These are phyloP conservation scores for Lepiota venenata DNA, from an alignment of 768 basidiomycete species.

Conservation along the genomic window DNA sequence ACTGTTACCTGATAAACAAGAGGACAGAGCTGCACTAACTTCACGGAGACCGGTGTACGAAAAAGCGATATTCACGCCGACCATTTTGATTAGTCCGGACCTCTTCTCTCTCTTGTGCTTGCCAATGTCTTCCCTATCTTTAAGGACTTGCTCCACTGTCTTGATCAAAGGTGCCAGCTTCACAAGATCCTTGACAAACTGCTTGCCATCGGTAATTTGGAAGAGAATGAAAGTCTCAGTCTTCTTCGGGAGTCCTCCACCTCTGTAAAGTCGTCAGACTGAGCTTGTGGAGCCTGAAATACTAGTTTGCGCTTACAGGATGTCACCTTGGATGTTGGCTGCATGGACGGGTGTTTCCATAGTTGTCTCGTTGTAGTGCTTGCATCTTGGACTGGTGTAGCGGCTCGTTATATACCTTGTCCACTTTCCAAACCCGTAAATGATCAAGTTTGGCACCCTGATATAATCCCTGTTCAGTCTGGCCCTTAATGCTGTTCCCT, in stretches of 20 bases:
- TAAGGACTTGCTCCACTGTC: conserved; percentile 38
- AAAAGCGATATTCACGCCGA: conserved; percentile 52
- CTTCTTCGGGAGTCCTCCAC: conserved; percentile 51
- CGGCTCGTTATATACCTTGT: background rate
- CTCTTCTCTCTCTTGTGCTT: conserved; percentile 35
- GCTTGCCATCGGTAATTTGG: conserved; percentile 38
- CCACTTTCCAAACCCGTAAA: background rate
- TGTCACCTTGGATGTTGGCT: conserved; percentile 43
- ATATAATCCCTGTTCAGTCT: no score
- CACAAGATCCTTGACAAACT: conserved; percentile 41
- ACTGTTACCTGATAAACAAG: background rate
- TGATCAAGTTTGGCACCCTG: no score
- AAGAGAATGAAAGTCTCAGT: conserved; percentile 51
- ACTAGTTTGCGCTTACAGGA: conserved; percentile 30
- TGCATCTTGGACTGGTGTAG: background rate
- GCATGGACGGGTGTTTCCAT: background rate
- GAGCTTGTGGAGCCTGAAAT: background rate
- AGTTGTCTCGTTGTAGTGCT: background rate
- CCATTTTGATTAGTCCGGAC: conserved; percentile 31
- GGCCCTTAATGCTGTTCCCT: no score
- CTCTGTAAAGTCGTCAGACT: conserved; percentile 27
- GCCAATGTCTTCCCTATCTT: conserved; percentile 36
- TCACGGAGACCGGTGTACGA: conserved; percentile 43
- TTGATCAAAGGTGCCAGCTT: conserved; percentile 43
- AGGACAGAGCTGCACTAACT: conserved; percentile 22